Evolutionary conservation across 441 rosid genomes (phyloP), one percentile per base, ranked within the genome.

Genomic region (Codiaeum variegatum): DNA sequence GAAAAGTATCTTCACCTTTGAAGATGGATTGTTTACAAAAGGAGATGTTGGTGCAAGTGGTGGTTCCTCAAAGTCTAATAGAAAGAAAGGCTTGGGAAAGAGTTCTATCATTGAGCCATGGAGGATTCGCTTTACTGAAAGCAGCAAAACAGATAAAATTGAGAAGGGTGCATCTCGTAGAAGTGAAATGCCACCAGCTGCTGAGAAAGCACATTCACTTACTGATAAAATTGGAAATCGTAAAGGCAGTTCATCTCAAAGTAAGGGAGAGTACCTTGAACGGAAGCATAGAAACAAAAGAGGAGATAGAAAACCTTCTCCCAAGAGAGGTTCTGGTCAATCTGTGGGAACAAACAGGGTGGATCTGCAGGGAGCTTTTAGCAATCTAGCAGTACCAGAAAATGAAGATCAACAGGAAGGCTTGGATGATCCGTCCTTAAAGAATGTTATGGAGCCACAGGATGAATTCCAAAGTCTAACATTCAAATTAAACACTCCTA

Each of bases 401-500:
- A 73, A 77, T 62, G 73, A 68, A 73, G 85, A 79, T 66, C 77
- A 78, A 71, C 82, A 73, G 77, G 85, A 81, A 74, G 80, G 66
- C 40, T 40, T 74, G 54, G 74, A 40, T 72, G 72, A 61, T 73
- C 61, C 79, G 66, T 75, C 83, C 75, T 68, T 59, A 21, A 83
- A 79, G 75, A 78, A 81, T 75, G 56, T 72, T 60, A 42, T 71
- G 42, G 83, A 83, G 54, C 83, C 75, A 67, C 83, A 75, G 69
- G 79, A 82, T 71, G 85, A 77, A 76, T 78, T 82, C 80, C 83
- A 69, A 73, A 91, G 93, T 84, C 98, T 90, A 76, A 88, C 92
- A 34, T 79, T 90, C 74, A 85, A 82, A 71, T 75, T 82, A 66
- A 73, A 62, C 80, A 78, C 82, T 28, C 90, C 90, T 52, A 67